Conservation (phyloP, 495 filamentous ascomycete species). For the Hypoxylon trugodes region DNA sequence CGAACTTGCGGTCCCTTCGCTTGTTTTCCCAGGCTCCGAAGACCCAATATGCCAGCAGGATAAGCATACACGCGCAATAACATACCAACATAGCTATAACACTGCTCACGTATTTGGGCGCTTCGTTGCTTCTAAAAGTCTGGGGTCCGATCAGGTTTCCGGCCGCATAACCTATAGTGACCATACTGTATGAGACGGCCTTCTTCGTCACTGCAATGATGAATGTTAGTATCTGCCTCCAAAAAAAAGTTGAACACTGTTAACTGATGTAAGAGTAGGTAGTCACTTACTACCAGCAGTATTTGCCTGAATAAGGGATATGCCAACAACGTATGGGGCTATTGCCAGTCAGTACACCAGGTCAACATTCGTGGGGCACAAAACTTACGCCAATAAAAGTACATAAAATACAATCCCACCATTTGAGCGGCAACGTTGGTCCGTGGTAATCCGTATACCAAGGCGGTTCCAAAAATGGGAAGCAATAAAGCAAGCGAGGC, state of each 20-base stretch:
- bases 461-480: slow-evolving; percentile 47
- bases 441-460: slow-evolving; percentile 49
- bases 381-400: slow-evolving; percentile 47
- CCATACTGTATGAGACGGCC: slow-evolving; percentile 53
- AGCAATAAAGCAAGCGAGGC: slow-evolving; percentile 43
- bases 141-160: slow-evolving; percentile 64
- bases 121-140: slow-evolving; percentile 59
- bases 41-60: slow-evolving; percentile 45
- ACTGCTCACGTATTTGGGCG: slow-evolving; percentile 51
- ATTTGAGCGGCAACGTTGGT: slow-evolving; percentile 48
- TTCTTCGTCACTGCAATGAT: slow-evolving; percentile 55
- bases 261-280: background rate
- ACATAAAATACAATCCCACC: slow-evolving; percentile 49
- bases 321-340: slow-evolving; percentile 49
- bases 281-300: slow-evolving; percentile 45
- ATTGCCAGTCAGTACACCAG: slow-evolving; percentile 21
- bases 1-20: slow-evolving; percentile 32
- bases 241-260: background rate
- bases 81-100: slow-evolving; percentile 46
- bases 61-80: slow-evolving; percentile 41
- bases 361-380: too few species aligned
- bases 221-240: background rate
- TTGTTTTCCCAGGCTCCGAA: slow-evolving; percentile 38
- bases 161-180: slow-evolving; percentile 60
- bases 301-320: slow-evolving; percentile 53